Base-by-base conservation (phyloP, 2,329 filamentous ascomycete species). In the Beauveria pseudobassiana region DNA sequence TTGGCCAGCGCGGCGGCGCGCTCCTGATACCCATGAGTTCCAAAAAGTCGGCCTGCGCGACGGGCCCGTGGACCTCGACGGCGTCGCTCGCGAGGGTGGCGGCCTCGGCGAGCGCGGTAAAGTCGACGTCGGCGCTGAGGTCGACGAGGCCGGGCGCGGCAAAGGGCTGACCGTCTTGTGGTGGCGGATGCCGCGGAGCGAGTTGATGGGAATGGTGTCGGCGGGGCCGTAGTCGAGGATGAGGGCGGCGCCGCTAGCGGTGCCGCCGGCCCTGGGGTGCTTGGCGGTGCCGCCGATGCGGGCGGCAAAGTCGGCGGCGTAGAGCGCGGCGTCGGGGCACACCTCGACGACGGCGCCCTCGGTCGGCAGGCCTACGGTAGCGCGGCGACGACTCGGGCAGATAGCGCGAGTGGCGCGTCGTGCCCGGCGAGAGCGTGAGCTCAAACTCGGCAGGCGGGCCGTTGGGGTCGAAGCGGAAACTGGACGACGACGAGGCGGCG, bases 141-240 rank as follows among this genome's bases (percentile, higher is more conserved):
- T 99, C 95, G 3, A 96, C 92, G 28, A 88, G 82, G 0, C 95
- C 95, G 0, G 95, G 90, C 6, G 85, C 80, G 1, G 83, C 81
- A 69, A 99, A 91, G 4, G 91, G 24, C 87, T 92, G 51, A 96
- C 89, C 26, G 82, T 81, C 26, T 80, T 78, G 76, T 99, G 95
- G 16, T 82, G 79, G 42, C 87, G 84, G 73, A 99, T 98, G 24
- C 95, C 95, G 38, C 95, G 89, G 24, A 99, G 82, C 0, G 92
- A 96, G 79, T 96, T 96, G 63, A 89, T 80, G 3, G 95, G 95
- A 54, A 99, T 87, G 0, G 79, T 89, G 68, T 86, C 80, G 3
- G 85, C 75, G 5, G 93, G 89, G 20, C 95, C 95, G 75, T 99
- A 99, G 77, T 99, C 95, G 51, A 99, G 85, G 67, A 99, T 91